Conservation (phyloP, 1,284 basidiomycete species). For the Fomes fomentarius region DNA sequence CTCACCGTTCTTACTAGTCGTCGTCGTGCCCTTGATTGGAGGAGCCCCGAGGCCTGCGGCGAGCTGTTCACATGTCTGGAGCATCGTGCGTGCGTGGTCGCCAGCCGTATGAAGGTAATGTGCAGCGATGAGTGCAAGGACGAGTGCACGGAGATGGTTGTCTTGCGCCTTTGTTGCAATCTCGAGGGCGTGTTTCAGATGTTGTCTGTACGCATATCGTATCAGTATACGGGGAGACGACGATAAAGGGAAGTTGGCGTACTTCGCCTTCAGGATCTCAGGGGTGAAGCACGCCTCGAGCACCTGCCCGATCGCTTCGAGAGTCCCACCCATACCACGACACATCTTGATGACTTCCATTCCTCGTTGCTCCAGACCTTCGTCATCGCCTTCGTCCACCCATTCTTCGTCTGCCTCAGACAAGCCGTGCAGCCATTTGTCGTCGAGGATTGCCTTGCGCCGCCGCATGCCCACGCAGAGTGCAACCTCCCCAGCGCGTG, state of each 20-base stretch:
- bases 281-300: conserved; percentile 54
- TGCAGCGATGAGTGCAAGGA: conserved; percentile 65
- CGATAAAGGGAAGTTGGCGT: conserved; percentile 25
- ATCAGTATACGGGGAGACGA: conserved; percentile 13
- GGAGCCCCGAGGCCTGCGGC: conserved; percentile 70
- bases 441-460: conserved; percentile 10
- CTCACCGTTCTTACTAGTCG: conserved; percentile 26
- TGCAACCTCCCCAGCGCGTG: conserved; percentile 61
- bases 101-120: conserved; percentile 72
- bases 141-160: conserved; percentile 70
- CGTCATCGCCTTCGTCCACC: conserved; percentile 21
- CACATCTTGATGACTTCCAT: conserved; percentile 42
- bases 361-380: conserved; percentile 32
- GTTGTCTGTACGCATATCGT: conserved; percentile 45
- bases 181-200: conserved; percentile 61
- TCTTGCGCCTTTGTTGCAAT: conserved; percentile 61
- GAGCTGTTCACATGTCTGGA: conserved; percentile 66
- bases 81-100: conserved; percentile 65
- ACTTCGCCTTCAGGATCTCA: conserved; percentile 67
- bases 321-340: conserved; percentile 55
- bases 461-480: conserved; percentile 54
- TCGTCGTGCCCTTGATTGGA: conserved; percentile 26
- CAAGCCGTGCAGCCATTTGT: conserved; percentile 18
- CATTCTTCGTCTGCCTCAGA: conserved; percentile 19
- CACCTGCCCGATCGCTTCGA: conserved; percentile 58